A percentile compares a stretch with the other conserved stretches of the same genome.
Evolutionary conservation across 2,329 filamentous ascomycete species (phyloP).

Genomic region (Hymenoscyphus scutula): DNA sequence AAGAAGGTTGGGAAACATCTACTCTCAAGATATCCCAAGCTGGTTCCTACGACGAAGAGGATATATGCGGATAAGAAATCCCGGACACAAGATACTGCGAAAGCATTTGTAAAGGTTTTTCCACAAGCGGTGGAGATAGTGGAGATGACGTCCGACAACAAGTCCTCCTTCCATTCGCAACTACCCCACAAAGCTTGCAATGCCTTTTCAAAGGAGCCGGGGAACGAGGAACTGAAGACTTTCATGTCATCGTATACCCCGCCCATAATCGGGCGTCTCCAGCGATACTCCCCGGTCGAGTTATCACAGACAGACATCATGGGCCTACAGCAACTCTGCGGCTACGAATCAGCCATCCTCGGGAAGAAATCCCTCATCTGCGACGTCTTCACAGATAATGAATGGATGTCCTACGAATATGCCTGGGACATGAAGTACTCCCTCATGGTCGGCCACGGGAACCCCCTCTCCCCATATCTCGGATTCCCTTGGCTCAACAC

Average conservation of each 20-base stretch:
- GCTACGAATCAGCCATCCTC: conserved; percentile 63
- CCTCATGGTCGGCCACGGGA: conserved; percentile 66
- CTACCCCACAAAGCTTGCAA: conserved; percentile 56
- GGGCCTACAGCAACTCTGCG: conserved; percentile 64
- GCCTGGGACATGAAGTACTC: conserved; percentile 62
- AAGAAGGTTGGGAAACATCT: conserved; percentile 33
- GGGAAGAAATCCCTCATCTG: conserved; percentile 61
- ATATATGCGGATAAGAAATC: conserved; percentile 35
- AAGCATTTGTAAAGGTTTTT: conserved; percentile 30
- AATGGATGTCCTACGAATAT: conserved; percentile 68
- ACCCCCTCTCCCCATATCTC: conserved; percentile 52
- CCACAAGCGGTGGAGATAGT: conserved; percentile 32
- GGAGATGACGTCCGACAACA: conserved; percentile 48
- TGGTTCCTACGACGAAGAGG: conserved; percentile 32
- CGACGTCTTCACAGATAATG: conserved; percentile 56
- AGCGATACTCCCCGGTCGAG: conserved; percentile 55
- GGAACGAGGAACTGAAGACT: conserved; percentile 23
- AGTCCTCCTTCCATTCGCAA: conserved; percentile 41
- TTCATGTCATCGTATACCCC: conserved; percentile 56
- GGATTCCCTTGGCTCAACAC: conserved; percentile 68
- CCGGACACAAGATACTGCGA: conserved; percentile 34
- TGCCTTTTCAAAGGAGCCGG: conserved; percentile 43
- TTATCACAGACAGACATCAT: conserved; percentile 62
- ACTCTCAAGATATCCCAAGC: conserved; percentile 29
- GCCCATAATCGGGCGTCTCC: conserved; percentile 56